A percentile compares a stretch with the other conserved stretches of the same genome.
Evolutionary conservation across 441 rosid species (phyloP).

Genomic region (Populus hybrid): DNA sequence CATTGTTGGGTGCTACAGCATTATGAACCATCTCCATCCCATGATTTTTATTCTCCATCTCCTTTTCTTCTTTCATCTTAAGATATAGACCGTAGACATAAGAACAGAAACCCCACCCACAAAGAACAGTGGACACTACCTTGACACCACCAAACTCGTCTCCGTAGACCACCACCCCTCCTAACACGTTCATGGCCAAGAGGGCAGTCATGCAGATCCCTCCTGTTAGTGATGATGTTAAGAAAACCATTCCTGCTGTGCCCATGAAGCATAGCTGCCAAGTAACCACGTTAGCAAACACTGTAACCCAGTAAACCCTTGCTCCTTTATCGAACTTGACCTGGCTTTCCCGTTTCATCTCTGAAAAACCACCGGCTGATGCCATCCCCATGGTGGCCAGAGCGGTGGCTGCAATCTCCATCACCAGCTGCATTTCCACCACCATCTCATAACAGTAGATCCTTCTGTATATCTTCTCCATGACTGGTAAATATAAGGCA

Average conservation of each 20-base stretch:
- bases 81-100: constrained; percentile 66
- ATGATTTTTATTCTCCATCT: constrained; percentile 5
- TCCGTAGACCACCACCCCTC: constrained; percentile 61
- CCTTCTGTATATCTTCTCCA: constrained; percentile 62
- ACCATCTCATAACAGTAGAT: constrained; percentile 67
- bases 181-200: constrained; percentile 64
- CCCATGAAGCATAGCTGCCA: constrained; percentile 92
- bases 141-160: constrained; percentile 72
- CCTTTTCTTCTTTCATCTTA: constrained; percentile 27
- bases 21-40: constrained; percentile 35
- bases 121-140: constrained; percentile 67
- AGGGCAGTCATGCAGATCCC: constrained; percentile 86
- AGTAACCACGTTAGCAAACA: constrained; percentile 51
- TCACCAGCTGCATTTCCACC: constrained; percentile 75
- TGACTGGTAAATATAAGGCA: constrained; percentile 71
- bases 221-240: constrained; percentile 72
- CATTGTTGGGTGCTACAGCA: constrained; percentile 18
- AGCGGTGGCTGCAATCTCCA: constrained; percentile 70
- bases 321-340: constrained; percentile 49
- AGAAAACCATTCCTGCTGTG: constrained; percentile 72
- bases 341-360: constrained; percentile 55
- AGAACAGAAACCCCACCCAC: constrained; percentile 74
- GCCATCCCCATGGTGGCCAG: constrained; percentile 74
- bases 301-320: constrained; percentile 42
- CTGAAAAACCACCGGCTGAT: constrained; percentile 47